Percentiles rank a stretch among this genome's conserved stretches.
Evolutionary conservation across 371 early-diverging fungal genomes (phyloP).

Genomic region (Mucor lusitanicus): DNA sequence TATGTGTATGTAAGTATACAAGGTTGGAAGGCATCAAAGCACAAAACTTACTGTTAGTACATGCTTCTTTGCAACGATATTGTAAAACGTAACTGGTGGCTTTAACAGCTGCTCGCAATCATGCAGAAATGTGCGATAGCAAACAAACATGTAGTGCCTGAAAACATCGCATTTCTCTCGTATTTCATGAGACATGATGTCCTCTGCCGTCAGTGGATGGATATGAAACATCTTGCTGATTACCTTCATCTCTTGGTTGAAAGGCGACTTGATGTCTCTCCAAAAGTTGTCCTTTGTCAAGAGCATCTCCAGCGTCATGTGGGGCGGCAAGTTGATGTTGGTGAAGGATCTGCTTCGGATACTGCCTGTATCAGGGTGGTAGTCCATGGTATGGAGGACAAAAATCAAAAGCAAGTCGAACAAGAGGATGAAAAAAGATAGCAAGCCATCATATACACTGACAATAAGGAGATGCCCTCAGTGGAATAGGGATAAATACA

Average conservation of each 20-base stretch:
- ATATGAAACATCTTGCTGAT: conserved; percentile 65
- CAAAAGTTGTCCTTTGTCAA: conserved; percentile 75
- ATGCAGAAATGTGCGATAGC: conserved; percentile 76
- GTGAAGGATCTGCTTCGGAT: conserved; percentile 22
- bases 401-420: background rate
- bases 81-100: conserved; percentile 83
- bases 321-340: conserved; percentile 18
- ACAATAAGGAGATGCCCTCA: background rate
- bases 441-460: background rate
- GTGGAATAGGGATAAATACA: background rate
- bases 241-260: conserved; percentile 74
- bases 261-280: conserved; percentile 86
- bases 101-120: conserved; percentile 58
- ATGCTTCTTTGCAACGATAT: conserved; percentile 66
- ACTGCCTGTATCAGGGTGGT: conserved; percentile 44
- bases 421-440: background rate
- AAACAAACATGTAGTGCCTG: conserved; percentile 85
- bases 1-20: no score
- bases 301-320: conserved; percentile 40
- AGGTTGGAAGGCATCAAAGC: no score
- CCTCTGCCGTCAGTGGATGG: conserved; percentile 90
- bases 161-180: conserved; percentile 93
- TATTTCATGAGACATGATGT: conserved; percentile 83
- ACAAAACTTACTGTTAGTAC: conserved; percentile 51
- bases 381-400: conserved; percentile 18